Percentiles rank a stretch among this genome's conserved stretches.
Conservation (phyloP, 805 yeast species). For the Wickerhamomyces mucosus region DNA sequence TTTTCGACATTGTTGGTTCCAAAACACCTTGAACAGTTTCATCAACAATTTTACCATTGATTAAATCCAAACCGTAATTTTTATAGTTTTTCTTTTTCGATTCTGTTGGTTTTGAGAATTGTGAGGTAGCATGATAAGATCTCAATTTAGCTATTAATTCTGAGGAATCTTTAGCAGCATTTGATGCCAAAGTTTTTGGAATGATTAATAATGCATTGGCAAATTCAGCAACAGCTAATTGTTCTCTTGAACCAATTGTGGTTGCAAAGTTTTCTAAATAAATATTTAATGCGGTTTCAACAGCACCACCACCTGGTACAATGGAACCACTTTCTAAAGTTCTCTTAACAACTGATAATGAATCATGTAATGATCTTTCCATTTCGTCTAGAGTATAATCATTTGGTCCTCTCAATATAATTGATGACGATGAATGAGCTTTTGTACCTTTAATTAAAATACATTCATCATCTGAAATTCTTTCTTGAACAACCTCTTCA, state of each 20-base stretch:
- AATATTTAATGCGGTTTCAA: slow-evolving; percentile 90
- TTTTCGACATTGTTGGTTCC: slow-evolving; percentile 91
- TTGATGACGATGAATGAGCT: slow-evolving; percentile 85
- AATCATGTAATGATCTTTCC: slow-evolving; percentile 96
- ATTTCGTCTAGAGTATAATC: slow-evolving; percentile 94
- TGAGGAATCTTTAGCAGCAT: slow-evolving; percentile 95
- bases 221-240: slow-evolving; percentile 95
- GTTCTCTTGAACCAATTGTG: slow-evolving; percentile 95
- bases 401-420: slow-evolving; percentile 90
- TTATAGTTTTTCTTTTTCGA: slow-evolving; percentile 75
- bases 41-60: slow-evolving; percentile 87
- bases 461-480: slow-evolving; percentile 93
- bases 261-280: slow-evolving; percentile 96
- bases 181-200: slow-evolving; percentile 94
- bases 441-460: slow-evolving; percentile 90
- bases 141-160: slow-evolving; percentile 93
- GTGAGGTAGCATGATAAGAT: slow-evolving; percentile 93
- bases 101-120: slow-evolving; percentile 77
- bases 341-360: slow-evolving; percentile 89
- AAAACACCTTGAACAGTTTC: slow-evolving; percentile 78
- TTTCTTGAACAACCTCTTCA: slow-evolving; percentile 85
- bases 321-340: slow-evolving; percentile 89
- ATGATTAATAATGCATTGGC: slow-evolving; percentile 82
- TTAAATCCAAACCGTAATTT: slow-evolving; percentile 86
- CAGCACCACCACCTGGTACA: slow-evolving; percentile 99